phyloP scores from a whole-genome alignment of 805 yeast species.

The Metschnikowia lochheadii region DNA sequence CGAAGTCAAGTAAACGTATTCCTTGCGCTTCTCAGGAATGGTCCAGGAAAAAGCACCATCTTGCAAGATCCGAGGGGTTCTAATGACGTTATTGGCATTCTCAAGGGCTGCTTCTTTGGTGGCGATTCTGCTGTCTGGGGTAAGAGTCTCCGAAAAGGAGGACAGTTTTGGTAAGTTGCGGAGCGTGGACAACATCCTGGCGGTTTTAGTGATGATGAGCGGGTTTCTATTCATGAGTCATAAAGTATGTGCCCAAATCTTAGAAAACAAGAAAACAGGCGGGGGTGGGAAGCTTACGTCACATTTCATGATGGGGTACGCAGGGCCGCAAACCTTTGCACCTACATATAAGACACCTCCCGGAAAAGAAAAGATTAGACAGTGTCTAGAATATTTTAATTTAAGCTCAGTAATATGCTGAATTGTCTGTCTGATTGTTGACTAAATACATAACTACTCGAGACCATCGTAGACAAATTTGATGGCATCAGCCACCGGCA shows the following conservation, averaged over 20 bases:
- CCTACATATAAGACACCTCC: not conserved
- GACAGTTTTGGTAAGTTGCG: slow-evolving; percentile 28
- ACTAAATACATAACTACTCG: not conserved
- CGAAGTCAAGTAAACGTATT: slow-evolving; percentile 51
- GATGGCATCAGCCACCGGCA: slow-evolving; percentile 23
- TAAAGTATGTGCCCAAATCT: not conserved
- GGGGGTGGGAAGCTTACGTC: not conserved
- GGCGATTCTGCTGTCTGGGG: slow-evolving; percentile 30
- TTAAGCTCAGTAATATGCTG: too few relatives aligned
- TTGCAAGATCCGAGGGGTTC: slow-evolving; percentile 36
- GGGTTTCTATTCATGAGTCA: not conserved
- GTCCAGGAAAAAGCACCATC: slow-evolving; percentile 73
- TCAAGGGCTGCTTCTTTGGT: slow-evolving; percentile 24
- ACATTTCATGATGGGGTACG: not conserved
- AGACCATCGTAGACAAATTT: slow-evolving; percentile 15
- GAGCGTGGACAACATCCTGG: slow-evolving; percentile 19
- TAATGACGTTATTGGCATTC: slow-evolving; percentile 29
- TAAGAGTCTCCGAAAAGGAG: slow-evolving; percentile 23
- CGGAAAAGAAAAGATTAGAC: too few relatives aligned
- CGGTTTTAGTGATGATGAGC: not conserved
- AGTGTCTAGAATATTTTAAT: too few relatives aligned
- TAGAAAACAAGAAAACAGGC: not conserved
- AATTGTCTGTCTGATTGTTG: too few relatives aligned
- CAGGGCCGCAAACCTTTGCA: not conserved
- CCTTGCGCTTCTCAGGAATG: slow-evolving; percentile 57